Evolutionary conservation across 139 green algal genomes (phyloP), one percentile per base, ranked within the genome.

Genomic region (Volvox reticuliferus): DNA sequence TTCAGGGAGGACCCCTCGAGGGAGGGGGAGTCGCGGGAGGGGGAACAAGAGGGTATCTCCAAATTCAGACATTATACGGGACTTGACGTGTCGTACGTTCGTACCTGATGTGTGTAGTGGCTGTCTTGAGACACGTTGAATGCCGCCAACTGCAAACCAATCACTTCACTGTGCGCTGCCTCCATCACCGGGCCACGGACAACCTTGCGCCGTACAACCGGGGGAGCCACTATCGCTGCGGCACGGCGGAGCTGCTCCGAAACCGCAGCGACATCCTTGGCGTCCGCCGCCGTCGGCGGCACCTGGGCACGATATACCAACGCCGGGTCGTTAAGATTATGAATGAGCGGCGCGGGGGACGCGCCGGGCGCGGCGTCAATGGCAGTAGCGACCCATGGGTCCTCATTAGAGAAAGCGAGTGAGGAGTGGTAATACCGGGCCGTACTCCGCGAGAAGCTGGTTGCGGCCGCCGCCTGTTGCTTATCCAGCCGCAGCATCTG

Each of bases 61-160:
- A 5, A 55, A 55, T 5, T 14, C 44, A 9, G 9, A 55, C 44
- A 55, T 55, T 9, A 55, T 55, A 55, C 5, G 44, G 44, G 44
- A 55, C 44, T 55, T 55, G 44, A 55, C 44, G 44, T 55, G 44
- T 55, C 44, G 44, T 55, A 55, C 75, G 28, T 5, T 24, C 78
- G 3, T 55, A 86, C 79, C 79, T 88, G 82, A 61, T 90, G 86
- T 35, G 76, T 79, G 75, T 91, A 91, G 61, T 86, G 76, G 21
- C 21, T 69, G 55, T 91, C 87, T 26, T 33, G 76, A 32, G 87
- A 91, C 16, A 91, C 87, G 35, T 91, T 91, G 76, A 91, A 91
- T 3, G 76, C 87, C 33, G 87, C 87, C 75, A 91, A 63, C 75
- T 86, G 87, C 61, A 18, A 30, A 12, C 87, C 76, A 36, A 91